These are phyloP conservation scores for Globisporangium solare DNA, from an alignment of 352 stramenopile genomes.

Conservation along the genomic window DNA sequence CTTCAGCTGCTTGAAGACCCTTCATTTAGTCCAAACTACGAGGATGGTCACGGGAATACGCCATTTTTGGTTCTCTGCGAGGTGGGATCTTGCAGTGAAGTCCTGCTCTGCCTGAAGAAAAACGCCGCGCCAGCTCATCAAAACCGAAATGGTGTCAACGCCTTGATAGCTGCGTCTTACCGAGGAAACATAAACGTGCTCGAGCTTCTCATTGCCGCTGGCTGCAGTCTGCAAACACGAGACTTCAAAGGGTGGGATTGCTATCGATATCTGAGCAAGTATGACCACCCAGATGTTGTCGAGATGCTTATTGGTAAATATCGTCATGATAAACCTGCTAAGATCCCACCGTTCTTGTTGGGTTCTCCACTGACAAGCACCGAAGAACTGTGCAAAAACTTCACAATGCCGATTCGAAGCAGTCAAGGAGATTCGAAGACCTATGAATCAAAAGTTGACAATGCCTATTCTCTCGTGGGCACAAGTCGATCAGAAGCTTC, in stretches of 20 bases:
- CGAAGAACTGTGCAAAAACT: background rate
- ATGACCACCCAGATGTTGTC: slow-evolving; percentile 42
- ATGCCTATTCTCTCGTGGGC: background rate
- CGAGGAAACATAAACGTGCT: slow-evolving; percentile 34
- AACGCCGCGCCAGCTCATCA: slow-evolving; percentile 40
- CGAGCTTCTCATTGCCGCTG: slow-evolving; percentile 29
- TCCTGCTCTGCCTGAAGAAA: slow-evolving; percentile 30
- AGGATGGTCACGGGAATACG: slow-evolving; percentile 33
- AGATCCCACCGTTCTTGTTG: slow-evolving; percentile 11
- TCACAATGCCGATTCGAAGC: too few species aligned
- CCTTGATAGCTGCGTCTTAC: slow-evolving; percentile 44
- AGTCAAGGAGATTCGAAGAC: too few species aligned
- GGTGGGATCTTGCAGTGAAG: slow-evolving; percentile 24
- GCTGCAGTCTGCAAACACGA: slow-evolving; percentile 27
- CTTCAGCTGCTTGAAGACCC: slow-evolving; percentile 26
- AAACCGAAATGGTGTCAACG: slow-evolving; percentile 40
- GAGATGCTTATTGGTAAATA: slow-evolving; percentile 21
- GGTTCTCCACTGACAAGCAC: slow-evolving; percentile 1
- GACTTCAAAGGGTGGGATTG: slow-evolving; percentile 44
- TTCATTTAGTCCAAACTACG: slow-evolving; percentile 45
- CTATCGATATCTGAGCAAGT: slow-evolving; percentile 33
- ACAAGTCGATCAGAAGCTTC: background rate
- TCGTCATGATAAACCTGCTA: slow-evolving; percentile 1
- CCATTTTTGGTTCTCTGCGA: slow-evolving; percentile 33
- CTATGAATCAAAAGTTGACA: background rate